A percentile compares a stretch with the other conserved stretches of the same genome.
phyloP scores from a whole-genome alignment of 148 eudicot species.

The Rhododendron williamsianum region DNA sequence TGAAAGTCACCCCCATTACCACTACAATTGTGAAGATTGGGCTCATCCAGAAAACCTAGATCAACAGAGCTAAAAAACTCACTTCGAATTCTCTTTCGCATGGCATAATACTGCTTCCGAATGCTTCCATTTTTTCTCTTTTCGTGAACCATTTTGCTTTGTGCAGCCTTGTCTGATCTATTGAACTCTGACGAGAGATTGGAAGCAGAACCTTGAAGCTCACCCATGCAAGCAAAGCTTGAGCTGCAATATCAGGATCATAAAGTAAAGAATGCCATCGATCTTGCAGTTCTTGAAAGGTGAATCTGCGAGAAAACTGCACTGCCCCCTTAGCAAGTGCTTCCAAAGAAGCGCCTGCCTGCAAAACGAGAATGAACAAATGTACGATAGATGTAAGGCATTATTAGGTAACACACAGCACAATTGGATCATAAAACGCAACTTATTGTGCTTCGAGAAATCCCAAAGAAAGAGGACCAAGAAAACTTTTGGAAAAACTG shows the following conservation, averaged over 20 bases:
- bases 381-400: background rate
- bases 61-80: constrained; percentile 49
- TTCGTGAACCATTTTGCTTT: constrained; percentile 21
- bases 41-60: constrained; percentile 43
- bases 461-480: background rate
- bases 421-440: background rate
- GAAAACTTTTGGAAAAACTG: background rate
- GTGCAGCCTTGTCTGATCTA: constrained; percentile 41
- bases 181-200: constrained; percentile 33
- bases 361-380: constrained; percentile 8
- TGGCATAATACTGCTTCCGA: constrained; percentile 64
- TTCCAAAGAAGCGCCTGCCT: constrained; percentile 87
- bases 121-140: constrained; percentile 68
- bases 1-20: constrained; percentile 34
- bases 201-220: constrained; percentile 49
- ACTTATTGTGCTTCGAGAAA: background rate
- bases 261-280: constrained; percentile 77
- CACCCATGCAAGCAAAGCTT: constrained; percentile 54
- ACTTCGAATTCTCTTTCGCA: constrained; percentile 59
- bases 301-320: constrained; percentile 68
- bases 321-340: constrained; percentile 98
- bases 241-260: constrained; percentile 58
- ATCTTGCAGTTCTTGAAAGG: constrained; percentile 62
- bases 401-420: background rate
- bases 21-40: constrained; percentile 34